Conservation (phyloP, 2,329 filamentous ascomycete species). For the Ophiocordyceps robertsii region DNA sequence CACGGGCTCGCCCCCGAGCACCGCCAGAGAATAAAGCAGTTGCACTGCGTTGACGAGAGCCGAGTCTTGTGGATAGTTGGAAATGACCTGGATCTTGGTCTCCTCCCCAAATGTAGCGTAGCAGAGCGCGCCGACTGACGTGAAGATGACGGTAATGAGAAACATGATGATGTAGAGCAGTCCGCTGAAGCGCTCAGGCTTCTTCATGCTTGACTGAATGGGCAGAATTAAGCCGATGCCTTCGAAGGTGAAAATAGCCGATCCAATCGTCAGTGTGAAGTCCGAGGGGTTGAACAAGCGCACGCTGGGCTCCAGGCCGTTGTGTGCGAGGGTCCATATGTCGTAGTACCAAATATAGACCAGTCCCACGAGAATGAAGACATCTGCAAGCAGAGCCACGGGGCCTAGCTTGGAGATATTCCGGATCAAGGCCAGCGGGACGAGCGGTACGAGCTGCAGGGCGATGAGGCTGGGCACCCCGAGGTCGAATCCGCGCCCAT, state of each 20-base stretch:
- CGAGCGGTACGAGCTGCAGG: constrained; percentile 48
- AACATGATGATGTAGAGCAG: constrained; percentile 58
- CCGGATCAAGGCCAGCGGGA: constrained; percentile 56
- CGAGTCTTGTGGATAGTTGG: constrained; percentile 59
- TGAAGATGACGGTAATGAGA: constrained; percentile 60
- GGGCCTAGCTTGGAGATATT: constrained; percentile 65
- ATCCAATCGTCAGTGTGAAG: constrained; percentile 59
- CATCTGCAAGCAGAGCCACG: constrained; percentile 54
- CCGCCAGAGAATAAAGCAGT: constrained; percentile 59
- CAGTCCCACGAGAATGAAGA: constrained; percentile 58
- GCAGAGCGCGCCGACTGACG: constrained; percentile 57
- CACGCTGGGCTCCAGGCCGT: constrained; percentile 48
- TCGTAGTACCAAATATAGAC: constrained; percentile 65
- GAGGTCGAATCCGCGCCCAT: constrained; percentile 35
- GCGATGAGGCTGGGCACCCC: constrained; percentile 44
- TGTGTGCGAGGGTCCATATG: constrained; percentile 37
- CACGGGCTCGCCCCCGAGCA: constrained; percentile 60
- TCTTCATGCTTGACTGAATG: constrained; percentile 63
- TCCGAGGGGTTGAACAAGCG: constrained; percentile 54
- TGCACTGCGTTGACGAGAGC: constrained; percentile 65
- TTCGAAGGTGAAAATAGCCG: constrained; percentile 67
- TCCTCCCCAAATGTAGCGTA: constrained; percentile 59
- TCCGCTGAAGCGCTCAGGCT: constrained; percentile 51
- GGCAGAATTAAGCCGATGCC: constrained; percentile 66
- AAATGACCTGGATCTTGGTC: constrained; percentile 62